A percentile compares a stretch with the other conserved stretches of the same genome.
phyloP scores from a whole-genome alignment of 2,329 filamentous ascomycete genomes.

The Xylaria sp. region DNA sequence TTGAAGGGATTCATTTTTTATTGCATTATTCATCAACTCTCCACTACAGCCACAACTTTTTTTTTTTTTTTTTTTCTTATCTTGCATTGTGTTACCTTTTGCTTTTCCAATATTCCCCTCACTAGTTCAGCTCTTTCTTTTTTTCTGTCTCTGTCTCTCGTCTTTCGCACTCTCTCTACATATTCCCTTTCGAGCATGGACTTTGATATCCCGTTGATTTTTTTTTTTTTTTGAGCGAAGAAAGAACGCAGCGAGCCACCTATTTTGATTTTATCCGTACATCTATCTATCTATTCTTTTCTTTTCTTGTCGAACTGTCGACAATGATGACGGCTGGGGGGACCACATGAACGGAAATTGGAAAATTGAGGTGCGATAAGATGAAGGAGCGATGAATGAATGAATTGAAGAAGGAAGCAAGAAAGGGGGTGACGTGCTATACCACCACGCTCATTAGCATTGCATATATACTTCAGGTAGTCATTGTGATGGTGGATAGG shows the following conservation, averaged over 20 bases:
- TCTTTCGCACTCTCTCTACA: background rate
- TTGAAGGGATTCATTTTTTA: background rate
- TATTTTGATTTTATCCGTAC: slow-evolving; percentile 20
- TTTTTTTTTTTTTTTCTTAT: slow-evolving; percentile 26
- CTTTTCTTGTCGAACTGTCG: slow-evolving; percentile 33
- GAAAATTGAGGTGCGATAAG: slow-evolving; percentile 30
- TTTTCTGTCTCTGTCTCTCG: slow-evolving; percentile 14
- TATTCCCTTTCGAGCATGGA: slow-evolving; percentile 14
- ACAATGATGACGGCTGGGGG: slow-evolving; percentile 15
- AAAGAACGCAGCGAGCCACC: slow-evolving; percentile 39
- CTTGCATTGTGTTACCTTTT: background rate
- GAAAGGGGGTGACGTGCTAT: slow-evolving; percentile 32
- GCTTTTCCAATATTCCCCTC: background rate
- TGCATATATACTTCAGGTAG: slow-evolving; percentile 36
- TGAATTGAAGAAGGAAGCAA: background rate
- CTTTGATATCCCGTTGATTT: slow-evolving; percentile 34
- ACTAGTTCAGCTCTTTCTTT: slow-evolving; percentile 18
- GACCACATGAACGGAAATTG: slow-evolving; percentile 27
- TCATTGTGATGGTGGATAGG: slow-evolving; percentile 5
- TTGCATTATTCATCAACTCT: slow-evolving; percentile 24
- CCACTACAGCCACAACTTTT: slow-evolving; percentile 9
- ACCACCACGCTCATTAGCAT: slow-evolving; percentile 33
- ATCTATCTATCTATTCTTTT: slow-evolving; percentile 32
- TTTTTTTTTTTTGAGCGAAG: slow-evolving; percentile 20
- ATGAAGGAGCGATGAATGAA: slow-evolving; percentile 25